Evolutionary conservation across 164 flowering plant genomes (phyloP).

Genomic region (Vitis cinerea): DNA sequence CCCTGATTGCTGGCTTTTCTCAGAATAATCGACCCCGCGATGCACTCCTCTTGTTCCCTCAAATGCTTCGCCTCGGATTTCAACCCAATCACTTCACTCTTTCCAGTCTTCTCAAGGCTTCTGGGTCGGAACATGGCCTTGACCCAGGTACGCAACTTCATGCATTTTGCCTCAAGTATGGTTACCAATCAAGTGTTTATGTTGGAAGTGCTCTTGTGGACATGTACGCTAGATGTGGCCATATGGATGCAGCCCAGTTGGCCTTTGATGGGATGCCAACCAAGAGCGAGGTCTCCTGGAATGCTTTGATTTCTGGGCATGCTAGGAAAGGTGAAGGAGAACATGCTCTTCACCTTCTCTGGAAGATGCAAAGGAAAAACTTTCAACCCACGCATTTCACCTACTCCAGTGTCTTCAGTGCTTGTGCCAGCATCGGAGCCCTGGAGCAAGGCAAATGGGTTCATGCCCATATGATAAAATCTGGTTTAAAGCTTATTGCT

Average conservation of each 20-base stretch:
- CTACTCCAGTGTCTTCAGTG: constrained; percentile 53
- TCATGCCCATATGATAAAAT: constrained; percentile 66
- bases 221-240: constrained; percentile 59
- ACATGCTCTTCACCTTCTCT: constrained; percentile 37
- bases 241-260: constrained; percentile 43
- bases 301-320: constrained; percentile 74
- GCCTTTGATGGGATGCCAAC: constrained; percentile 40
- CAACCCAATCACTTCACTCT: constrained; percentile 63
- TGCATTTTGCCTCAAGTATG: constrained; percentile 43
- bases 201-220: constrained; percentile 67
- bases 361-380: constrained; percentile 49
- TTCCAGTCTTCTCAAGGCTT: constrained; percentile 60
- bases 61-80: constrained; percentile 46
- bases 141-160: constrained; percentile 51
- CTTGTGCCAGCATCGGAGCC: constrained; percentile 58
- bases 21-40: constrained; percentile 46
- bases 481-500: constrained; percentile 47
- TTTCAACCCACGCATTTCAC: constrained; percentile 58
- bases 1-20: constrained; percentile 54
- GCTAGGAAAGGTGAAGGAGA: constrained; percentile 62
- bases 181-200: constrained; percentile 46
- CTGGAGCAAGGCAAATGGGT: constrained; percentile 75
- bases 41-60: constrained; percentile 47
- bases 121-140: constrained; percentile 24
- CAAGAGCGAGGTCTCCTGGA: constrained; percentile 77